Base-by-base conservation (phyloP, 78 protist species). In the Pigoraptor vietnamica region DNA sequence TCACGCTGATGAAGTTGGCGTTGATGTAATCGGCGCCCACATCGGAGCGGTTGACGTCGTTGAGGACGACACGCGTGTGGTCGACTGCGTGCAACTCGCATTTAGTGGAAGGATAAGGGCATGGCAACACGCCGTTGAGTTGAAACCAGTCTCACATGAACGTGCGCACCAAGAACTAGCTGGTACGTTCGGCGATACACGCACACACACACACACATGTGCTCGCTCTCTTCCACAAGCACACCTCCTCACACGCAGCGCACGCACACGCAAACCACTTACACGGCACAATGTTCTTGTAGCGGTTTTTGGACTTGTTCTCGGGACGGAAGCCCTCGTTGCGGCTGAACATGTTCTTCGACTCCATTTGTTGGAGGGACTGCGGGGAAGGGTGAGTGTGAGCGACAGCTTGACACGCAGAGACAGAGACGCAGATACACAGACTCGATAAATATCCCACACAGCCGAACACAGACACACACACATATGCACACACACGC, bases 11-110 rank as follows among this genome's bases (percentile, higher is more conserved):
- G 67, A 23, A 87, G 25, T 40, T 87, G 34, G 90, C 90, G 90
- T 87, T 87, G 90, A 87, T 87, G 90, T 87, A 87, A n/a, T 87
- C 90, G 81, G 90, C 90, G 37, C 90, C 90, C 1, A 40, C 38
- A 6, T 38, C 89, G n/a, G 35, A 6, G 0, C 32, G n/a, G 0
- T 1, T 25, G 37, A 87, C 38, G 37, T 87, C 38, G 0, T 37
- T 24, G 37, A 87, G 6, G 6, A 0, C n/a, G 38, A 87, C 90
- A 19, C 90, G 90, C 0, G 90, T 87, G 38, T 87, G 38, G 29
- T 87, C 90, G 89, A 32, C 89, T 86, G 89, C 48, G 67, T 48
- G 14, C 14, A 1, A 86, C 56, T 19, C 56, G 14, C 56, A 40
- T 14, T 2, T 14, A 40, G 56, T 14, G 56, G 56, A 2, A n/a